These are phyloP conservation scores for Ampelomyces quisqualis DNA, from an alignment of 2,329 filamentous ascomycete genomes.

Conservation along the genomic window DNA sequence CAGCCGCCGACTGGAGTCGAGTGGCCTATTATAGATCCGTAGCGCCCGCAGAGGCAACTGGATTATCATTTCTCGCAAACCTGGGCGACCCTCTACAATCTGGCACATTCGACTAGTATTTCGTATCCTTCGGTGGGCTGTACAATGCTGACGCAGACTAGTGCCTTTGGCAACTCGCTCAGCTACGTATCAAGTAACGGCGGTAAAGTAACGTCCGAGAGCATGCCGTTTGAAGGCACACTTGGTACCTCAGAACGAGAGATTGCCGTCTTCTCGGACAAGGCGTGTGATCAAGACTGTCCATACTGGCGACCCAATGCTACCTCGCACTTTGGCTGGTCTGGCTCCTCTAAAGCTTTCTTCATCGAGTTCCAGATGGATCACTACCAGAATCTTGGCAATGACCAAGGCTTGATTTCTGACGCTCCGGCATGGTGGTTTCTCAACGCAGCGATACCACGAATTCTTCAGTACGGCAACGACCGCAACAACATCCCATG, in stretches of 20 bases:
- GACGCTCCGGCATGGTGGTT: constrained; percentile 77
- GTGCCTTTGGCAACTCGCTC: constrained; percentile 59
- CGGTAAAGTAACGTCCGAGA: constrained; percentile 48
- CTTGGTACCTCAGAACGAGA: constrained; percentile 39
- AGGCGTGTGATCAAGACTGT: constrained; percentile 51
- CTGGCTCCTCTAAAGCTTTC: constrained; percentile 69
- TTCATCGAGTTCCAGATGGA: constrained; percentile 72
- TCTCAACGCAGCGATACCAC: constrained; percentile 71
- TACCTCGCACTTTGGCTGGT: constrained; percentile 64
- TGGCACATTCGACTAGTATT: constrained; percentile 55
- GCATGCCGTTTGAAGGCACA: constrained; percentile 53
- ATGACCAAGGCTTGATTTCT: constrained; percentile 46
- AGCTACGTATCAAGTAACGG: constrained; percentile 56
- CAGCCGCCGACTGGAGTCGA: constrained; percentile 44
- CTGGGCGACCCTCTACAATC: constrained; percentile 56
- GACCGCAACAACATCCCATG: constrained; percentile 52
- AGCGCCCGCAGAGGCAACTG: constrained; percentile 47
- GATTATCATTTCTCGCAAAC: constrained; percentile 61
- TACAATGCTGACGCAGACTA: constrained; percentile 16
- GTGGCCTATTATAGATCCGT: constrained; percentile 53
- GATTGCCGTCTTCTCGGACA: constrained; percentile 40
- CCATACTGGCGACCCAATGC: constrained; percentile 52
- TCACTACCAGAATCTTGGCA: constrained; percentile 36
- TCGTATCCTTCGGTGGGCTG: not conserved
- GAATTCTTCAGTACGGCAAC: constrained; percentile 66